Conservation (phyloP, 148 eudicot genomes). For the Gaultheria prostrata region DNA sequence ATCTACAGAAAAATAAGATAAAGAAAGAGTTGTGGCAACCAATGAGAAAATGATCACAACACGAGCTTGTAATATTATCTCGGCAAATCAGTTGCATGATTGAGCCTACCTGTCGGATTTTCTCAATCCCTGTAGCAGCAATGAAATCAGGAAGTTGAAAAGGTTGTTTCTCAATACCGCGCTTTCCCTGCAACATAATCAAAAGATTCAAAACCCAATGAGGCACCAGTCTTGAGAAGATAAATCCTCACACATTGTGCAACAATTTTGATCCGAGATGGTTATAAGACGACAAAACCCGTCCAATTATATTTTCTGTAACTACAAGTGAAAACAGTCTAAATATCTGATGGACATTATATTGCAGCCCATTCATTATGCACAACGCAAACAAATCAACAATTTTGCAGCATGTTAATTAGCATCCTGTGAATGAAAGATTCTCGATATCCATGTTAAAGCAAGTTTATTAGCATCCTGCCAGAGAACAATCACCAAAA, state of each 20-base stretch:
- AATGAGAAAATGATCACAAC: not conserved
- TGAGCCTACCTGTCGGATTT: constrained; percentile 84
- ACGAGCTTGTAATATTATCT: not conserved
- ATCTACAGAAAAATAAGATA: not conserved
- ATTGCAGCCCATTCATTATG: constrained; percentile 27
- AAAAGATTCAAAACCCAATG: constrained; percentile 26
- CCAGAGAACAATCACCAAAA: constrained; percentile 10
- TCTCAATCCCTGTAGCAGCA: constrained; percentile 98
- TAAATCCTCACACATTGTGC: constrained; percentile 17
- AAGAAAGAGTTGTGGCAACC: no score
- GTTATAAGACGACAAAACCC: not conserved
- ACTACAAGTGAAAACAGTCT: no score
- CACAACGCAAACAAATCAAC: constrained; percentile 6
- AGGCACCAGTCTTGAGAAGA: constrained; percentile 32
- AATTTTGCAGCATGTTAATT: constrained; percentile 14
- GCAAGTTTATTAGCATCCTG: constrained; percentile 16
- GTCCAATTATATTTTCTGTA: not conserved
- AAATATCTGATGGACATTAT: not conserved
- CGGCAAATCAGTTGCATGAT: not conserved
- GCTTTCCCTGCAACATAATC: constrained; percentile 77
- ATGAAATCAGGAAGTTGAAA: constrained; percentile 99
- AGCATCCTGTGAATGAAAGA: constrained; percentile 18
- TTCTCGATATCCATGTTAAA: constrained; percentile 16
- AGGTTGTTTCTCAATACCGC: constrained; percentile 97
- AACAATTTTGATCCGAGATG: not conserved